phyloP scores from a whole-genome alignment of 176 grass and related monocot genomes.

The Themeda triandra region DNA sequence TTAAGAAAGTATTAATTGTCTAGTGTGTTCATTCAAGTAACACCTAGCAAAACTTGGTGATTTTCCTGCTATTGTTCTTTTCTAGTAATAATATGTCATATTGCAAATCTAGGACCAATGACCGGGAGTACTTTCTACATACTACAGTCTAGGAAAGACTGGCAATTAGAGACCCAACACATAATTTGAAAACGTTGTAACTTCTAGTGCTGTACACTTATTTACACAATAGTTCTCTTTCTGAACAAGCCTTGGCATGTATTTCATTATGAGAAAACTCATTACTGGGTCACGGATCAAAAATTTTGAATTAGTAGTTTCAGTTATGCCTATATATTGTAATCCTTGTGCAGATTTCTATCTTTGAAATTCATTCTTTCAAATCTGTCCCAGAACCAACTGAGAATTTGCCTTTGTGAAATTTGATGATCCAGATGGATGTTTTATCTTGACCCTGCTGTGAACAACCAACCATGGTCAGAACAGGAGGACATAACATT shows the following conservation, averaged over 20 bases:
- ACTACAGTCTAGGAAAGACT: background rate
- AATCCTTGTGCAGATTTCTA: background rate
- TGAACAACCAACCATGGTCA: conserved; percentile 57
- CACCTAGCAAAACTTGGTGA: background rate
- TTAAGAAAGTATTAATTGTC: background rate
- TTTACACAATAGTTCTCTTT: background rate
- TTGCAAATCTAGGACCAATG: background rate
- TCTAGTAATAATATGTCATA: background rate
- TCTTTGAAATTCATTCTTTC: background rate
- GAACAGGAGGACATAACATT: conserved; percentile 48
- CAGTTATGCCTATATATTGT: background rate
- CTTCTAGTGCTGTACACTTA: background rate
- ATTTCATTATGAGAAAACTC: background rate
- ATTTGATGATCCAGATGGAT: conserved; percentile 33
- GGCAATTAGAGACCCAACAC: background rate
- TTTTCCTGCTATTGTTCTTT: background rate
- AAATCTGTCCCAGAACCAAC: background rate
- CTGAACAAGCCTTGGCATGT: background rate
- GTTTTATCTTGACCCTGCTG: conserved; percentile 38
- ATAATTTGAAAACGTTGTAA: background rate
- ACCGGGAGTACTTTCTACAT: background rate
- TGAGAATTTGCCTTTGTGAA: background rate
- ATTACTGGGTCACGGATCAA: background rate
- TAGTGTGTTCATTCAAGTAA: background rate
- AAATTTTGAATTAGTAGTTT: background rate